Percentiles rank a stretch among this genome's conserved stretches.
Conservation (phyloP, 805 yeast species). For the Yarrowia divulgata region DNA sequence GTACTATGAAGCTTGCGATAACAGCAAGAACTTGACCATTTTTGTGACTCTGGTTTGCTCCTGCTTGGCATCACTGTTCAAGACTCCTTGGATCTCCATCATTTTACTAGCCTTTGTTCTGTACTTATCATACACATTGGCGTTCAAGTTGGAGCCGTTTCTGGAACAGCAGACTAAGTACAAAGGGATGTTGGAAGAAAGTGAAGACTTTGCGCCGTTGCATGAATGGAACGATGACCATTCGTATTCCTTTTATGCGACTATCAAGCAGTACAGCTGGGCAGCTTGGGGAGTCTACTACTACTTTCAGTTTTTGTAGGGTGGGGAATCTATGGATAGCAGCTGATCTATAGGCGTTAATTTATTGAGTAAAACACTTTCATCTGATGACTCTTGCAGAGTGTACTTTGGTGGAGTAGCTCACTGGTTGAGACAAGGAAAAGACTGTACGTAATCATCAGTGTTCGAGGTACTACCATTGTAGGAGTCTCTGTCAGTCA, state of each 20-base stretch:
- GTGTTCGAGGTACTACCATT: too few relatives aligned
- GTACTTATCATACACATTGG: neutral
- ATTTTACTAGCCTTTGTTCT: neutral
- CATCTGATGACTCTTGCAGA: too few relatives aligned
- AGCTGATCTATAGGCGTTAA: too few relatives aligned
- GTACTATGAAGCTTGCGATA: neutral
- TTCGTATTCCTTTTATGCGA: neutral
- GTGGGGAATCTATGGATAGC: too few relatives aligned
- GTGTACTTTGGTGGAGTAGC: too few relatives aligned
- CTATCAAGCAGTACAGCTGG: neutral
- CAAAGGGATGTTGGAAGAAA: slow-evolving; percentile 1
- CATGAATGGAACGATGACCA: slow-evolving; percentile 8
- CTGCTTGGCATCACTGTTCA: neutral
- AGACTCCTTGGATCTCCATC: neutral
- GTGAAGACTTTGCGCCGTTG: neutral
- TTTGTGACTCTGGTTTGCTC: neutral
- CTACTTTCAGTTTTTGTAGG: neutral
- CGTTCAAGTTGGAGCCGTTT: neutral
- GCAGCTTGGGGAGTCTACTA: neutral
- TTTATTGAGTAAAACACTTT: too few relatives aligned
- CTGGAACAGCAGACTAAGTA: neutral
- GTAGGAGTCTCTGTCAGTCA: too few relatives aligned
- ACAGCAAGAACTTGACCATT: neutral
- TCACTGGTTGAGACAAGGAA: too few relatives aligned
- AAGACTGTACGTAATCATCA: too few relatives aligned